Evolutionary conservation across 2,329 filamentous ascomycete species (phyloP), one percentile per base, ranked within the genome.

Genomic region (Parastagonospora nodorum): DNA sequence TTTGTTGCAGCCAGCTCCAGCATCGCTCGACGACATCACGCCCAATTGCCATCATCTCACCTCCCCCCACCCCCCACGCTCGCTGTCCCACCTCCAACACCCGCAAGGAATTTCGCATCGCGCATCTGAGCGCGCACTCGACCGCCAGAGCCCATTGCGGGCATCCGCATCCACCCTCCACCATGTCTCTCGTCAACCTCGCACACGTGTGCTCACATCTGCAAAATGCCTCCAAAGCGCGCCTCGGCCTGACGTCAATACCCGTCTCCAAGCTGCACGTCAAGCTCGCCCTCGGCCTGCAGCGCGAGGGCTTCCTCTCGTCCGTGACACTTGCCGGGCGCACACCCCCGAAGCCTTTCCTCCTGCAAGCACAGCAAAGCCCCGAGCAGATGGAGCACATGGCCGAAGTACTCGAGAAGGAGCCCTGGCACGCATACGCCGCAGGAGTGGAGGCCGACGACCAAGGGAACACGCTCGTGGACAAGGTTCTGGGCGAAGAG

Each of bases 131-230:
- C 43, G 45, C 45, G 42, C 48, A 45, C 48, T 15, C 37, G 50
- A 46, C 55, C 51, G 42, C n/a, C 50, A 48, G 19, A 24, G 65
- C 63, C 68, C 69, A 58, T 59, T 53, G 66, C 60, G 68, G 67
- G 67, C 67, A 48, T 56, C 38, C 39, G 48, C 42, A 24, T 24
- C 47, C 40, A 6, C 46, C 54, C 53, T 47, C 62, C 67, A 61
- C 53, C 60, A 89, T 90, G 87, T 89, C 87, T 66, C 83, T 96
- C 76, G 80, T 84, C 70, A 85, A 88, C 75, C 83, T 96, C 58
- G 82, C 85, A 65, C 80, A 93, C 79, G 85, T 92, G 77, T 95
- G 90, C 82, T 92, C 91, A 61, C 92, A 96, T 78, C 82, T 97
- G 50, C 90, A 94, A 74, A 97, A 97, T 80, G 90, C 89, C 61